Conservation (phyloP, 805 yeast species). For the Cyberlindnera euphorbiae region DNA sequence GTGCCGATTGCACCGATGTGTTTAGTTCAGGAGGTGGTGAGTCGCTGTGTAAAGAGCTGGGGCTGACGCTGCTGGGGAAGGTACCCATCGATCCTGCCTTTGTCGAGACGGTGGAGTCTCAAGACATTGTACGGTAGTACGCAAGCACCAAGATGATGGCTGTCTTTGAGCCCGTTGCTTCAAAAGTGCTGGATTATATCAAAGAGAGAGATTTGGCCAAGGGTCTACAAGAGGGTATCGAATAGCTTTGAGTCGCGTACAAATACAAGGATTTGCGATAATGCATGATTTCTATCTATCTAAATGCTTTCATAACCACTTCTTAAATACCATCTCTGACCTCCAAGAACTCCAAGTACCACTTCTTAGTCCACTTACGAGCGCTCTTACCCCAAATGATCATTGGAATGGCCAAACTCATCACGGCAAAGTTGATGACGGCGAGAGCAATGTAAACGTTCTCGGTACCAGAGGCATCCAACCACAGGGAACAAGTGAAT, state of each 20-base stretch:
- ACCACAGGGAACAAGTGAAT: conserved; percentile 58
- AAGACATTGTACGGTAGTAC: conserved; percentile 22
- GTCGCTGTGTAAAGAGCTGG: conserved; percentile 54
- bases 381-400: conserved; percentile 55
- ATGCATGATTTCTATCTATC: too few relatives aligned
- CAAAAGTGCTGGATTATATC: conserved; percentile 6
- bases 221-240: background rate
- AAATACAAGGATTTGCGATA: too few relatives aligned
- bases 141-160: conserved; percentile 10
- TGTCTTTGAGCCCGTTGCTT: conserved; percentile 12
- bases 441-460: conserved; percentile 60
- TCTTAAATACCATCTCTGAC: conserved; percentile 39
- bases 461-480: conserved; percentile 50
- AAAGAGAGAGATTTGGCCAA: conserved; percentile 1
- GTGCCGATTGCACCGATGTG: conserved; percentile 87
- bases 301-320: background rate
- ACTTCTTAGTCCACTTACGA: conserved; percentile 52
- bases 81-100: conserved; percentile 93
- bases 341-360: conserved; percentile 51
- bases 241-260: too few relatives aligned
- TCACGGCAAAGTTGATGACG: conserved; percentile 52
- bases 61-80: conserved; percentile 71
- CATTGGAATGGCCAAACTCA: conserved; percentile 53
- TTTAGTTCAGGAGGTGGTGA: conserved; percentile 93
- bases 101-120: conserved; percentile 77